Conservation (phyloP, 345 rosid species). For the Acer yangbiense region DNA sequence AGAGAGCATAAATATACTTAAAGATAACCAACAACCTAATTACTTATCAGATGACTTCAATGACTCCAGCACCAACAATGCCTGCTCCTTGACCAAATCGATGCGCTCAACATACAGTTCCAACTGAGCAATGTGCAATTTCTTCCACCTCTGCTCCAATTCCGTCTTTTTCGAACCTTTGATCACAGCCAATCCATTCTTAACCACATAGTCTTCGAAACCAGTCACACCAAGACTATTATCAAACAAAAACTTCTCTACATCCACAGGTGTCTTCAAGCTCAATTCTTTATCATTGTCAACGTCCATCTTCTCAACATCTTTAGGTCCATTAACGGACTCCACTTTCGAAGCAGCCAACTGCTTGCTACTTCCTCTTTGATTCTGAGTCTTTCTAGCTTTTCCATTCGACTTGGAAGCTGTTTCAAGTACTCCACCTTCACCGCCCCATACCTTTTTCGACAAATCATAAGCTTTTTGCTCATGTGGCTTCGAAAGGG, state of each 20-base stretch:
- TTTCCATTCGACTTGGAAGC: slow-evolving; percentile 21
- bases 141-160: slow-evolving; percentile 40
- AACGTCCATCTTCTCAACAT: slow-evolving; percentile 14
- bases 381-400: slow-evolving; percentile 24
- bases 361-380: slow-evolving; percentile 18
- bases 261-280: neutral
- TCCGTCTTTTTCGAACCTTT: slow-evolving; percentile 35
- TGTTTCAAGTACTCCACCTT: slow-evolving; percentile 25
- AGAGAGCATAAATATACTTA: neutral
- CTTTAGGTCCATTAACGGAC: neutral
- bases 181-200: slow-evolving; percentile 26
- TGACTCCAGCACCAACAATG: slow-evolving; percentile 36
- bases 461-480: slow-evolving; percentile 38
- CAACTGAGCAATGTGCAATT: slow-evolving; percentile 33
- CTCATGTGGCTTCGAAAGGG: slow-evolving; percentile 34
- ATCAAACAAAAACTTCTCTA: slow-evolving; percentile 16
- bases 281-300: slow-evolving; percentile 3
- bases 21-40: neutral
- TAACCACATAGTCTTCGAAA: slow-evolving; percentile 33
- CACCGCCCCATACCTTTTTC: slow-evolving; percentile 42
- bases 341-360: slow-evolving; percentile 1
- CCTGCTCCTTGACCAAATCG: slow-evolving; percentile 26
- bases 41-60: slow-evolving; percentile 12
- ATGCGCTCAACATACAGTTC: slow-evolving; percentile 39
- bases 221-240: slow-evolving; percentile 17